These are phyloP conservation scores for Saccharomycopsis sp. DNA, from an alignment of 805 yeast species.

Conservation along the genomic window DNA sequence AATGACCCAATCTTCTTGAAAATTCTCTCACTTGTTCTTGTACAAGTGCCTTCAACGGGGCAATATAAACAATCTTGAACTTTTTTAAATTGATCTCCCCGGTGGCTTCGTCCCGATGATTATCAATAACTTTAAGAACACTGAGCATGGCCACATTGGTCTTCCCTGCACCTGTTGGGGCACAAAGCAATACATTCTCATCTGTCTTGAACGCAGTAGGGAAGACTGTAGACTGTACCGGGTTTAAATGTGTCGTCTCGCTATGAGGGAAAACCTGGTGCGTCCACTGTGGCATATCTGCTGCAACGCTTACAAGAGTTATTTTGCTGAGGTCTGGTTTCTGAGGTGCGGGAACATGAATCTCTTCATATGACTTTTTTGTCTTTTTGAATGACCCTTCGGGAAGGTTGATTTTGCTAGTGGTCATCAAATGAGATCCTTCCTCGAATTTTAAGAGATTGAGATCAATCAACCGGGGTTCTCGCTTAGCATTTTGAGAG, in stretches of 20 bases:
- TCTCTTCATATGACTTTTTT: constrained; percentile 74
- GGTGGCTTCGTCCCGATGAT: constrained; percentile 38
- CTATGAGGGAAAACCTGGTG: constrained; percentile 61
- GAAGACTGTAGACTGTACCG: constrained; percentile 76
- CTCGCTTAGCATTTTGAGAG: constrained; percentile 23
- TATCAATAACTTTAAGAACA: constrained; percentile 53
- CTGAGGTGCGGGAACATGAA: constrained; percentile 83
- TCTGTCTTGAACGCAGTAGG: constrained; percentile 72
- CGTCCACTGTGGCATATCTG: constrained; percentile 75
- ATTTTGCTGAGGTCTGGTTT: constrained; percentile 30
- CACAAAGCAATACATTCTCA: constrained; percentile 75
- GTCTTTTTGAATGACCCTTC: constrained; percentile 74
- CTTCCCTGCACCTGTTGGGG: constrained; percentile 99
- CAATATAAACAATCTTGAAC: constrained; percentile 79
- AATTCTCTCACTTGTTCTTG: constrained; percentile 92
- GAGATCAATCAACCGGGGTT: constrained; percentile 56
- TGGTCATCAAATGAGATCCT: constrained; percentile 63
- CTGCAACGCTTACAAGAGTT: constrained; percentile 16
- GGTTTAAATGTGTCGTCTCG: constrained; percentile 63
- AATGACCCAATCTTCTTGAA: constrained; percentile 54
- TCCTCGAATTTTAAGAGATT: constrained; percentile 61
- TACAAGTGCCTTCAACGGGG: constrained; percentile 91
- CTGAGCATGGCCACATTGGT: constrained; percentile 93
- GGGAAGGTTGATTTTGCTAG: constrained; percentile 66
- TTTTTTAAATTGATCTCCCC: constrained; percentile 47